Evolutionary conservation across 140 eudicot genomes (phyloP).

Genomic region (Cichorium intybus): DNA sequence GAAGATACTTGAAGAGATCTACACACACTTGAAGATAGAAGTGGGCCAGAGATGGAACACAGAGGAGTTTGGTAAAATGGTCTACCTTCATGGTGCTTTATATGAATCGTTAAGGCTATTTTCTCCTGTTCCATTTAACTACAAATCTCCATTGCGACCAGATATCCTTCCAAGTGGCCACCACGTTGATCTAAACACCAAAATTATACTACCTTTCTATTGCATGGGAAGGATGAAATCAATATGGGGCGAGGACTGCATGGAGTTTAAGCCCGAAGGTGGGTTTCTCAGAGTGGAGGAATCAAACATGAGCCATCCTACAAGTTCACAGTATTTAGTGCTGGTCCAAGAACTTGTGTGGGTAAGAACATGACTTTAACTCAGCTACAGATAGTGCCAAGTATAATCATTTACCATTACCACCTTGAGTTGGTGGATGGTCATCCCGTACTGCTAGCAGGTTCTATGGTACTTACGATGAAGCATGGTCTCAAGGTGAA

Average conservation of each 20-base stretch:
- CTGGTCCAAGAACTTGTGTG: slow-evolving; percentile 32
- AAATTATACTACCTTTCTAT: slow-evolving; percentile 1
- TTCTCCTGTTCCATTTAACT: slow-evolving; percentile 17
- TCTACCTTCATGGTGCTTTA: slow-evolving; percentile 21
- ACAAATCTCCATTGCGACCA: not conserved
- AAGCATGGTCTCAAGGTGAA: slow-evolving; percentile 37
- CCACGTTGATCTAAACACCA: slow-evolving; percentile 1
- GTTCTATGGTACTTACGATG: slow-evolving; percentile 25
- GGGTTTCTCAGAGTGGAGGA: slow-evolving; percentile 24
- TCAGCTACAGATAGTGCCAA: slow-evolving; percentile 30
- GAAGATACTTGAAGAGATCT: slow-evolving; percentile 19
- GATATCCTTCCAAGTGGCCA: slow-evolving; percentile 30
- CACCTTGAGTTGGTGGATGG: slow-evolving; percentile 26
- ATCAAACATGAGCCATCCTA: slow-evolving; percentile 31
- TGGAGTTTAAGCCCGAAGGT: slow-evolving; percentile 41
- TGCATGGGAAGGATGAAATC: slow-evolving; percentile 22
- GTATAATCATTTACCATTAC: slow-evolving; percentile 18
- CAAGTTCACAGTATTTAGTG: slow-evolving; percentile 24
- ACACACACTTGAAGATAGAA: slow-evolving; percentile 2
- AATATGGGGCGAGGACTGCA: slow-evolving; percentile 20
- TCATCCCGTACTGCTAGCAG: not conserved
- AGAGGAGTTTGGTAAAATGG: slow-evolving; percentile 1
- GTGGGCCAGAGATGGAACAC: not conserved
- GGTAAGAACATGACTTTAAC: slow-evolving; percentile 34
- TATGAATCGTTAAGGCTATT: slow-evolving; percentile 19